These are phyloP conservation scores for Aquilaria yunnanensis DNA, from an alignment of 345 rosid species.

Conservation along the genomic window DNA sequence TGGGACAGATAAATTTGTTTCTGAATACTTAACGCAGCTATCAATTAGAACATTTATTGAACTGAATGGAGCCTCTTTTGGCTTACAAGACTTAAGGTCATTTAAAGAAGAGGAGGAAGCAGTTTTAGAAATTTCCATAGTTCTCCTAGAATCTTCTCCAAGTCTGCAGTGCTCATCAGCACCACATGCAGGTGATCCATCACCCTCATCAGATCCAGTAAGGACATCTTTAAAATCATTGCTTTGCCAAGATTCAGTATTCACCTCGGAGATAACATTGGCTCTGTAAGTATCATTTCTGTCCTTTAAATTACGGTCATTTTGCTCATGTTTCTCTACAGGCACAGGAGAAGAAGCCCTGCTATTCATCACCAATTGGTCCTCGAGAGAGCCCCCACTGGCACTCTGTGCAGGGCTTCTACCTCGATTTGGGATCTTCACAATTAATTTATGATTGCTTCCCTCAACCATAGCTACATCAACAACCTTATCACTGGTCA, in stretches of 20 bases:
- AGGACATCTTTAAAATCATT: slow-evolving; percentile 52
- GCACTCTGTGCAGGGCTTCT: slow-evolving; percentile 66
- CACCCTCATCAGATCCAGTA: slow-evolving; percentile 42
- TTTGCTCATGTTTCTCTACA: slow-evolving; percentile 54
- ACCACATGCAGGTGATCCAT: slow-evolving; percentile 38
- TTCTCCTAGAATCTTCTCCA: slow-evolving; percentile 37
- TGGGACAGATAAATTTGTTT: slow-evolving; percentile 41
- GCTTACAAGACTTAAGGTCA: slow-evolving; percentile 39
- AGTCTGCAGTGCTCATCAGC: slow-evolving; percentile 32
- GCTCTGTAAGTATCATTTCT: slow-evolving; percentile 35
- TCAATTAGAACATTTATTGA: slow-evolving; percentile 85
- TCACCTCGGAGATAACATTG: slow-evolving; percentile 33
- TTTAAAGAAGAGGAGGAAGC: slow-evolving; percentile 33
- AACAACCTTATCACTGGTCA: slow-evolving; percentile 41
- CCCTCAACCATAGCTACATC: slow-evolving; percentile 51
- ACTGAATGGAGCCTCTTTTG: slow-evolving; percentile 54
- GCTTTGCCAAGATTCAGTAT: slow-evolving; percentile 55
- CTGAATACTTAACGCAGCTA: slow-evolving; percentile 74
- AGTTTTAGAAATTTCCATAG: slow-evolving; percentile 34
- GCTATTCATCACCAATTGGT: slow-evolving; percentile 42
- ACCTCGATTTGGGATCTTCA: slow-evolving; percentile 67
- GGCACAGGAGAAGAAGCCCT: slow-evolving; percentile 52
- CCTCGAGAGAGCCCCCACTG: slow-evolving; percentile 71
- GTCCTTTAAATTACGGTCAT: slow-evolving; percentile 34
- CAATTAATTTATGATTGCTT: slow-evolving; percentile 58